Base-by-base conservation (phyloP, 208 protist species). In the Acanthamoeba divionensis region DNA sequence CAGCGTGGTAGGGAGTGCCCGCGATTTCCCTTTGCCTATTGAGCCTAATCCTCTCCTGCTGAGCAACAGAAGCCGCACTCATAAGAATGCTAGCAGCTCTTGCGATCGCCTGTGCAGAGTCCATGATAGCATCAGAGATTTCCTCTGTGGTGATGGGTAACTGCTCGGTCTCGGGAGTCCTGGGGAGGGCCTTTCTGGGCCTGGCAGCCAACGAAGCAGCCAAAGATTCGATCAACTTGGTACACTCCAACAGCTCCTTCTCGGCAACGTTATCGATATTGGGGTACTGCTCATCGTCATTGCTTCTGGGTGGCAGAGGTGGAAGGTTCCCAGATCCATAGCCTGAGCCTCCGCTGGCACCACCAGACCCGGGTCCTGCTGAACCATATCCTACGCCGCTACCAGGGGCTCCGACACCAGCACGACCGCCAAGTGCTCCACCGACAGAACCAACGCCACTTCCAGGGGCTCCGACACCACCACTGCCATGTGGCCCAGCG, bases 111-210 rank as follows among this genome's bases (percentile, higher is more conserved):
- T 71, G 63, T 13, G 63, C 63, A 38, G 36, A 31, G 31, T 71
- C 63, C 63, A 71, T 71, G 31, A 71, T 71, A 38, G 63, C 63
- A 24, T 71, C 63, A 6, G 63, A 71, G 63, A 71, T 71, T 38
- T 71, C 63, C 63, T 71, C 63, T 31, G 63, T 71, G 63, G 63
- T 71, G 63, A 71, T 71, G 21, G 38, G 36, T 5, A 71, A 2
- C 9, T 71, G 63, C 63, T 71, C 63, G 63, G 63, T 71, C 31
- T 71, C 63, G 31, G 63, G 36, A 24, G 63, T 71, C 63, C 63
- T 71, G 36, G 63, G 63, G 36, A 38, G 63, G 31, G 63, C 63
- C 63, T 71, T 71, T 38, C 63, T 71, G 63, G 63, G 63, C 21
- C 63, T 31, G 3, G 63, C 38, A 38, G 63, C 63, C 63, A 71